These are phyloP conservation scores for Clarireedia homoeocarpa DNA, from an alignment of 2,329 filamentous ascomycete genomes.

Conservation along the genomic window DNA sequence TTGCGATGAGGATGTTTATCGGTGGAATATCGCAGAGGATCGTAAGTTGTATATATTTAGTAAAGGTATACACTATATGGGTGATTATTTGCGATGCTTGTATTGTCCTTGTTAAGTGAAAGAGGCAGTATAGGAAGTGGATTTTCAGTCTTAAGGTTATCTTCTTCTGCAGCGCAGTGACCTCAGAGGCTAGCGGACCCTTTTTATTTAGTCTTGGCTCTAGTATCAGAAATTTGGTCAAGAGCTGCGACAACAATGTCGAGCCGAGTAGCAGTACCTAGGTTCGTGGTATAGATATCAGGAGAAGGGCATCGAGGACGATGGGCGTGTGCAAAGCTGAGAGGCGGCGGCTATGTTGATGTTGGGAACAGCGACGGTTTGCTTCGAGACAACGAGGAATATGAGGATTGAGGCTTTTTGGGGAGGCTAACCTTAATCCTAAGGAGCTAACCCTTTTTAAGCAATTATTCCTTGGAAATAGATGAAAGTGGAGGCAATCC, in stretches of 20 bases:
- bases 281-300: not conserved
- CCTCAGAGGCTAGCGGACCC: not conserved
- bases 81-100: not conserved
- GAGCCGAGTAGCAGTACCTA: too few relatives aligned
- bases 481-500: too few relatives aligned
- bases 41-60: too few relatives aligned
- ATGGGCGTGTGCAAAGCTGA: not conserved
- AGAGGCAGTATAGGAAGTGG: not conserved
- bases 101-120: not conserved
- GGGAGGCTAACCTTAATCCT: too few relatives aligned
- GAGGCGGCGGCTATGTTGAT: not conserved
- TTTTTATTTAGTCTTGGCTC: too few relatives aligned
- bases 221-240: too few relatives aligned
- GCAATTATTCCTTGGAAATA: too few relatives aligned
- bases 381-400: too few relatives aligned
- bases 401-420: too few relatives aligned
- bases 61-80: not conserved
- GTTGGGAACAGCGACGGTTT: not conserved
- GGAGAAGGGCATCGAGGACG: not conserved
- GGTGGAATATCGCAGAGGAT: not conserved
- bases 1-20: conserved; percentile 2
- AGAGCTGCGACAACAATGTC: too few relatives aligned
- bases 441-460: too few relatives aligned
- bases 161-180: not conserved
- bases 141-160: not conserved